These are phyloP conservation scores for Camelina neglecta DNA, from an alignment of 345 rosid species.

Conservation along the genomic window DNA sequence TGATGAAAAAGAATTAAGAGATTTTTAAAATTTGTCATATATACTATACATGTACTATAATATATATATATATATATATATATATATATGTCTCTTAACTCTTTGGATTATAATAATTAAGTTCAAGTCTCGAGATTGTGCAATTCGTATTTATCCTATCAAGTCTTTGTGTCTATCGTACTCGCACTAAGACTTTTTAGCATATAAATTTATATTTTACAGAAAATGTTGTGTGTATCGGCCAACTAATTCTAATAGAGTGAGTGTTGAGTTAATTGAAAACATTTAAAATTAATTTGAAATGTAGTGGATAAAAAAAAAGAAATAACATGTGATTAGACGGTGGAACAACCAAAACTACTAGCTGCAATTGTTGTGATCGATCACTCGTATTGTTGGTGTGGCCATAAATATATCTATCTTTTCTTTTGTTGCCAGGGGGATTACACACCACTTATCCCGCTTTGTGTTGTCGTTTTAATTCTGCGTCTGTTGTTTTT, in stretches of 20 bases:
- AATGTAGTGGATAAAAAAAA: too few relatives aligned
- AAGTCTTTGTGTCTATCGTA: constrained; percentile 3
- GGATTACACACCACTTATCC: constrained; percentile 11
- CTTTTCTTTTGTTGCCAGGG: not conserved
- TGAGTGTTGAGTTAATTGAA: not conserved
- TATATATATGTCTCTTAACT: not conserved
- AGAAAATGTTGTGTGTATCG: not conserved
- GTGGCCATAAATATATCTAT: constrained; percentile 1
- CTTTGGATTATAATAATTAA: not conserved
- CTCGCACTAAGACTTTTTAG: not conserved
- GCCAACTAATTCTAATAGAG: not conserved
- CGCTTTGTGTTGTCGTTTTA: not conserved
- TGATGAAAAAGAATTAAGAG: not conserved
- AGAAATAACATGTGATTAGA: not conserved
- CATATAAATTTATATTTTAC: not conserved
- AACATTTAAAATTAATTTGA: not conserved
- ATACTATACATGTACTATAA: not conserved
- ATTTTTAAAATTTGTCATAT: not conserved
- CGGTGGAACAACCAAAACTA: not conserved
- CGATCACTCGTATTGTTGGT: not conserved
- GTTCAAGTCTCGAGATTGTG: not conserved
- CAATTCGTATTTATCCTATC: not conserved
- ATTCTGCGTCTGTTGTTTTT: not conserved
- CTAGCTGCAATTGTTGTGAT: not conserved
- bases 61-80: too few relatives aligned